phyloP scores from a whole-genome alignment of 2,329 filamentous ascomycete genomes.

The Cordyceps cateniannulata region DNA sequence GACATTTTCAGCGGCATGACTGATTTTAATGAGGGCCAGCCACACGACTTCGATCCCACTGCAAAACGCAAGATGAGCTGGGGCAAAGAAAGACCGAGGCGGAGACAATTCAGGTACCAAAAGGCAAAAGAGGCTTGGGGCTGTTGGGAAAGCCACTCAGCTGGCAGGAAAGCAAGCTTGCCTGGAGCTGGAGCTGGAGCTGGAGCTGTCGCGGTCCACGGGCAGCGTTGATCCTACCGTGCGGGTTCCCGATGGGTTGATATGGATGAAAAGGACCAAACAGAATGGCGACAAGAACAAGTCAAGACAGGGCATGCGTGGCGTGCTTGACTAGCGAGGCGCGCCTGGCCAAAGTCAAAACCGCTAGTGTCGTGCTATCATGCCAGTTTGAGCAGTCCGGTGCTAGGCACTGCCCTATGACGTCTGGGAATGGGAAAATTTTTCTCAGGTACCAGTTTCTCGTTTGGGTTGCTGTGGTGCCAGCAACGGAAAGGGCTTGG shows the following conservation, averaged over 20 bases:
- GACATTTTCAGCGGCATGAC: not conserved
- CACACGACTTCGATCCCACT: not conserved
- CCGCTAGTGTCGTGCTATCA: not conserved
- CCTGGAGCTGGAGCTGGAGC: no score
- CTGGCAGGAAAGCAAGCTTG: not conserved
- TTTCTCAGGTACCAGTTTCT: not conserved
- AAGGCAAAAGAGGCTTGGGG: not conserved
- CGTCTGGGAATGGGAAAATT: not conserved
- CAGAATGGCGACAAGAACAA: not conserved
- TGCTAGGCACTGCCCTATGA: not conserved
- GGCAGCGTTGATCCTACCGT: not conserved
- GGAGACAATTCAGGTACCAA: conserved; percentile 3
- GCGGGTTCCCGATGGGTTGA: conserved; percentile 2
- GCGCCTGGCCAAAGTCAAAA: not conserved
- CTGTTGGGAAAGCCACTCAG: not conserved
- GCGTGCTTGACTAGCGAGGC: not conserved
- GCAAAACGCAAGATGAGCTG: conserved; percentile 1
- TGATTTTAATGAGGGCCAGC: conserved; percentile 1
- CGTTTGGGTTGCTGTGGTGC: conserved; percentile 1
- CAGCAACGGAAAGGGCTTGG: not conserved
- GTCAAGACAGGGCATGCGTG: not conserved
- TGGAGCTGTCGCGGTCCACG: not conserved
- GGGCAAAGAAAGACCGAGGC: not conserved
- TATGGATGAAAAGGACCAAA: not conserved
- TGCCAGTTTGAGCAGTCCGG: not conserved